Conservation (phyloP, 1,139 yeast species). For the Geotrichum klebahnii region DNA sequence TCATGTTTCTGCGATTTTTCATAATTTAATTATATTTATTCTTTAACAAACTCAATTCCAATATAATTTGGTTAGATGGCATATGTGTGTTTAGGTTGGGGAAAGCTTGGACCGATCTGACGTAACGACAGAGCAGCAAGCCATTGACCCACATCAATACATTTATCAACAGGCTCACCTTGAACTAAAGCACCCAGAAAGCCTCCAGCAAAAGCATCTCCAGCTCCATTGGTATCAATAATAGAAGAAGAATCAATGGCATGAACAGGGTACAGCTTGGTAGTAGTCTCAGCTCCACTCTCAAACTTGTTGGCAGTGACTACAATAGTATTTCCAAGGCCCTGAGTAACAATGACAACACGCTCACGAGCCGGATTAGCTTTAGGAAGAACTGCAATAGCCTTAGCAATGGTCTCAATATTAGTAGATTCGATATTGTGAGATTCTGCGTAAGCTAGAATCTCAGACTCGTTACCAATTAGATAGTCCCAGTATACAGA, state of each 20-base stretch:
- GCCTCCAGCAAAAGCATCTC: conserved; percentile 98
- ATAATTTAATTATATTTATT: too few species aligned
- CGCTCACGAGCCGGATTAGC: conserved; percentile 66
- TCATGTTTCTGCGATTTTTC: too few species aligned
- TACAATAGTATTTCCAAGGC: conserved; percentile 75
- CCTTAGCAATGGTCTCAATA: conserved; percentile 73
- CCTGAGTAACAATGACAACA: conserved; percentile 89
- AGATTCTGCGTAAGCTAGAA: conserved; percentile 87
- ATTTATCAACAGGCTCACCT: conserved; percentile 56
- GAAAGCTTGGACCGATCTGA: conserved; percentile 92
- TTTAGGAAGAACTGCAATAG: conserved; percentile 75
- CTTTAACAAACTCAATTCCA: too few species aligned
- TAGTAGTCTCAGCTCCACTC: conserved; percentile 45
- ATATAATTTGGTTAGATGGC: conserved; percentile 15
- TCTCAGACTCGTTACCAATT: conserved; percentile 96
- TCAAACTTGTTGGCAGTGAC: conserved; percentile 45
- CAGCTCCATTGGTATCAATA: conserved; percentile 97
- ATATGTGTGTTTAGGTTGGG: conserved; percentile 64
- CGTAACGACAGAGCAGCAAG: conserved; percentile 88
- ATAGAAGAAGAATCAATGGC: conserved; percentile 63
- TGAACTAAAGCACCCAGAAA: conserved; percentile 84
- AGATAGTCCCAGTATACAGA: conserved; percentile 87
- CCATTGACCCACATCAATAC: conserved; percentile 93
- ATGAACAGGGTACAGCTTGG: conserved; percentile 62
- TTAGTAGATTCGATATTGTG: conserved; percentile 61